Evolutionary conservation across 2,329 filamentous ascomycete genomes (phyloP), one percentile per base, ranked within the genome.

Genomic region (Chaetomiaceae sp.): DNA sequence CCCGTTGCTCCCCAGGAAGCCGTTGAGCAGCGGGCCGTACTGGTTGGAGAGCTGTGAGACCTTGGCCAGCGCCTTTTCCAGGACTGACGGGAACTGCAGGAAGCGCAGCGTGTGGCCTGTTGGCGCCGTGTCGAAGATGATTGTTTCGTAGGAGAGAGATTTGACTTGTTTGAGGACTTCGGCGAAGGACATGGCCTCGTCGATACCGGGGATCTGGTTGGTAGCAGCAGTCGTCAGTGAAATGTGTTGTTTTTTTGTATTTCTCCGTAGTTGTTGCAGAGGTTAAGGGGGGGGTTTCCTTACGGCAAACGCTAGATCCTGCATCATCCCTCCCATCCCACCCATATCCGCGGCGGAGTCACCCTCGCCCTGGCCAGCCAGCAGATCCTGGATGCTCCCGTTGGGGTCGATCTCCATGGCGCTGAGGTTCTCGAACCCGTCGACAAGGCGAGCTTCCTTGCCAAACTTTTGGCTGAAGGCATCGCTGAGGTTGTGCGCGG

Each of bases 391-490:
- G 71, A 99, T 96, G 67, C 90, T 96, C 43, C 92, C 94, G 68
- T 96, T 97, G 48, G 94, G 94, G 67, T 99, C 94, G 64, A 99
- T 97, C 74, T 99, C 94, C 94, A 99, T 99, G 58, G 94, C 94
- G 68, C 89, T 95, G 62, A 99, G 77, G 71, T 96, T 96, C 30
- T 86, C 83, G 67, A 95, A 96, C 62, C 94, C 94, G 63, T 96
- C 86, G 60, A 99, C 80, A 34, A 96, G 83, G 58, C 90, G 85
- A 49, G 94, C 94, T 73, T 99, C 94, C 78, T 99, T 99, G 76
- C 94, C 94, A 67, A 99, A 99, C 75, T 99, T 99, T 73, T 99
- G 92, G 62, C 89, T 90, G 73, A 99, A 99, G 56, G 94, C 94
- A 75, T 99, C 94, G 63, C 88, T 94, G 59, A 99, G 80, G 75